Conservation (phyloP, 192 early-diverging fungal genomes). For the Glomus cerebriforme region DNA sequence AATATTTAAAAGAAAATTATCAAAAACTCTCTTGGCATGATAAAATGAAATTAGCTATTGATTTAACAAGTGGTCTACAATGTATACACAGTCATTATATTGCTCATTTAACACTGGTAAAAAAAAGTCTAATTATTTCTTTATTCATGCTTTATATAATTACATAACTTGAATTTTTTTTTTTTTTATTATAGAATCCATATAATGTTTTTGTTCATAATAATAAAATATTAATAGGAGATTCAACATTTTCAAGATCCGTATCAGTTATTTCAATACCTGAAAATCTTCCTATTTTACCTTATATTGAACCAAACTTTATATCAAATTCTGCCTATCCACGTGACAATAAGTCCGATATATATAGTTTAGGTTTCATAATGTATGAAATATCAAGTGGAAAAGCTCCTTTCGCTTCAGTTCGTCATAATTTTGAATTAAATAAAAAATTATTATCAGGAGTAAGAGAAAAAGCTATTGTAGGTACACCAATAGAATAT, state of each 20-base stretch:
- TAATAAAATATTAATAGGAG: background rate
- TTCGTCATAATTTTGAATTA: background rate
- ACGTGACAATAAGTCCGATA: conserved; percentile 7
- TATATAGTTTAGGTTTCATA: conserved; percentile 11
- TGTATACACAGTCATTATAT: conserved; percentile 5
- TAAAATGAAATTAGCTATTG: background rate
- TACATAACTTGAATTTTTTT: background rate
- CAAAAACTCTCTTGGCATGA: conserved; percentile 10
- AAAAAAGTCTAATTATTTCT: background rate
- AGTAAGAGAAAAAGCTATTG: conserved; percentile 28
- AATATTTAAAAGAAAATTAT: background rate
- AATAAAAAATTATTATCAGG: conserved; percentile 31
- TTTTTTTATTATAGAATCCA: background rate
- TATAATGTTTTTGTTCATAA: background rate
- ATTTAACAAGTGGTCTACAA: conserved; percentile 5
- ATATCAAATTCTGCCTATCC: background rate
- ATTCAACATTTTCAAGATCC: background rate
- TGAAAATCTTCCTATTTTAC: background rate
- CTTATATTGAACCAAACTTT: conserved; percentile 7
- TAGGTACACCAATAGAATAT: conserved; percentile 39
- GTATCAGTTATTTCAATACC: background rate
- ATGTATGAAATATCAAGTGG: conserved; percentile 14
- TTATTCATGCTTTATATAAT: background rate
- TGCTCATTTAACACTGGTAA: background rate
- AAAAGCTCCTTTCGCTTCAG: background rate